These are phyloP conservation scores for Chlamydomonas incerta DNA, from an alignment of 139 green algal species.

Conservation along the genomic window DNA sequence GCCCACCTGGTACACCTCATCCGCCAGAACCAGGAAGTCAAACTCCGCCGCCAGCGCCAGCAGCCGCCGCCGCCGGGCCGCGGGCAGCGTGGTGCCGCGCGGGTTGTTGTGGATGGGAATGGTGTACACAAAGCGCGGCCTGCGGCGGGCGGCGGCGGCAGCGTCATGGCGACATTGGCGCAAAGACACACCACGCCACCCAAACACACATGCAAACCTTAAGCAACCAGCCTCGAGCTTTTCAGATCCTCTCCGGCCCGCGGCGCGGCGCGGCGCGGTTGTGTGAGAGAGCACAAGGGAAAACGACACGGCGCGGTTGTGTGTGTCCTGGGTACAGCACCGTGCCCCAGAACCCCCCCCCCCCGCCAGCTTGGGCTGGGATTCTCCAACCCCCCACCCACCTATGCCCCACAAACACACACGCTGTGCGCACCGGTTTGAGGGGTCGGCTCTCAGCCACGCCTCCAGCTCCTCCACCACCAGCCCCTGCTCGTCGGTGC, in stretches of 20 bases:
- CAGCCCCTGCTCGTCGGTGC: constrained; percentile 41
- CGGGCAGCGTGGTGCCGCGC: constrained; percentile 20
- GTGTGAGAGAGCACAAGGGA: too few species aligned
- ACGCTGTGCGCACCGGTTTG: background rate
- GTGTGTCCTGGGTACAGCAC: too few species aligned
- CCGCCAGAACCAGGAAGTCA: constrained; percentile 56
- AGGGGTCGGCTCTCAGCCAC: constrained; percentile 19
- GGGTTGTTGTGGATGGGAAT: constrained; percentile 68
- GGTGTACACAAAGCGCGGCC: constrained; percentile 60
- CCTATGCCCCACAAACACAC: background rate
- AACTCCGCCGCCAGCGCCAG: constrained; percentile 50
- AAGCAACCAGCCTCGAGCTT: too few species aligned
- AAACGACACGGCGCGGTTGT: too few species aligned
- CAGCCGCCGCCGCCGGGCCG: constrained; percentile 33
- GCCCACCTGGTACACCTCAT: constrained; percentile 64
- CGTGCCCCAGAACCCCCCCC: too few species aligned
- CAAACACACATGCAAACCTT: too few species aligned
- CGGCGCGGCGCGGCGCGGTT: too few species aligned
- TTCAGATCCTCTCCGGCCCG: too few species aligned
- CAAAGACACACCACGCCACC: too few species aligned
- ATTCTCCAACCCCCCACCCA: background rate
- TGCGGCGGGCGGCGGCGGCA: background rate
- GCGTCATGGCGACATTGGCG: too few species aligned
- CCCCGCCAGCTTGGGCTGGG: too few species aligned
- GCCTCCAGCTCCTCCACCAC: constrained; percentile 44